Base-by-base conservation (phyloP, 208 protist species). In the Porcisia hertigi region DNA sequence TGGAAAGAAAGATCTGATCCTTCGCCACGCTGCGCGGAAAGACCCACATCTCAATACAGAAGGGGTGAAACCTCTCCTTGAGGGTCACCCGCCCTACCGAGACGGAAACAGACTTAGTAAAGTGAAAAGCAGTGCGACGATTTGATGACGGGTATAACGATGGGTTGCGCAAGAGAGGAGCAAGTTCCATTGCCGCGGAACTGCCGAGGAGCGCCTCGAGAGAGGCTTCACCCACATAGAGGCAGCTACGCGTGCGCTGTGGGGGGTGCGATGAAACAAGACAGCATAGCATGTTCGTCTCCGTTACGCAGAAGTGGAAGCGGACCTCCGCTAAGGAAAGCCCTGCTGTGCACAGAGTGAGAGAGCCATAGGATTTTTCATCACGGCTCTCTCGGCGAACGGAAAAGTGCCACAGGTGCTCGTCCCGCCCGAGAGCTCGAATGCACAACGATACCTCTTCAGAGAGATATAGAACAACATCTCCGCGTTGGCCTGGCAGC, bases 1-100 rank as follows among this genome's bases (percentile, higher is more conserved):
- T 83, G 30, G 94, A 90, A 49, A 97, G 63, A 71, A 97, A 77
- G 34, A 84, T 88, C 69, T 93, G 89, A 39, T 86, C 81, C 69
- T 94, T 93, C 9, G 75, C 79, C 2, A 85, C 79, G 76, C 83
- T 89, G 25, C 89, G 88, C 43, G 91, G 91, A 75, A 88, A 94
- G 43, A 95, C 94, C 92, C 94, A 97, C 81, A 92, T 76, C 77
- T 97, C 92, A 45, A 97, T 78, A 63, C 89, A 95, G 74, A 97
- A 97, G 2, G 92, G 90, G 65, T 93, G 86, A 74, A 94, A 93
- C 47, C 75, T 72, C n/a, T 92, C 89, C 70, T 93, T 94, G 20
- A 97, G 74, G 9, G 88, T 92, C 14, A 95, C 85, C 14, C 88
- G 81, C 4, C 92, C 92, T 16, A 93, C 60, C 11, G 79, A 76